Evolutionary conservation across 2,329 filamentous ascomycete species (phyloP), one percentile per base, ranked within the genome.

Genomic region (Neonectria hederae): DNA sequence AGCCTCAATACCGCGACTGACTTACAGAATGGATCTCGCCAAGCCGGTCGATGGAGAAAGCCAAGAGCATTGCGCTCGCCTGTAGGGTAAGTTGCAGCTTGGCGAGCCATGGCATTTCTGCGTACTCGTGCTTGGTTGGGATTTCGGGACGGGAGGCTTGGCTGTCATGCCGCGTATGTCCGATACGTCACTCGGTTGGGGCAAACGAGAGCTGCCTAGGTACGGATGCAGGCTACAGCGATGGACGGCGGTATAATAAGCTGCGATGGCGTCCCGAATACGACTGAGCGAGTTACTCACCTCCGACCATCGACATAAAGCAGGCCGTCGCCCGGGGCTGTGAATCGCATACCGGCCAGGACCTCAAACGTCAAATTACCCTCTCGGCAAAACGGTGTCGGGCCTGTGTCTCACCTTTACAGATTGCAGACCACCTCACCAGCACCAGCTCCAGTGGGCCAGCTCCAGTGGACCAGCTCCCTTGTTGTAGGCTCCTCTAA

Each of bases 161-260:
- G 61, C 55, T 35, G 30, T 14, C 48, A 28, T 49, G 66, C 68
- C 68, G 66, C 68, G 66, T 69, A 70, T 52, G 17, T 30, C 66
- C 54, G 45, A n/a, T 67, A 69, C 68, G 68, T 70, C 65, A 69
- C 62, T 62, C 54, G 22, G 48, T 32, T 28, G 30, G 35, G 42
- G 45, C 38, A n/a, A 52, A 60, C 63, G 59, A 56, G 43, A 56
- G 63, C 30, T 65, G 63, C 63, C 63, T 65, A 45, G 28, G 28
- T 28, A 7, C 35, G 1, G 35, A 38, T 38, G 14, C 35, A 57
- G 45, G 49, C 22, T 24, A 9, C 43, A 48, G 43, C 21, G 14
- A 48, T 17, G 11, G n/a, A 54, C 43, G 59, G 52, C 52, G 32
- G 46, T 45, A 55, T 51, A 57, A 53, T 28, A 40, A 28, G 45